Evolutionary conservation across 2,329 filamentous ascomycete genomes (phyloP).

Genomic region (Neonectria neomacrospora): DNA sequence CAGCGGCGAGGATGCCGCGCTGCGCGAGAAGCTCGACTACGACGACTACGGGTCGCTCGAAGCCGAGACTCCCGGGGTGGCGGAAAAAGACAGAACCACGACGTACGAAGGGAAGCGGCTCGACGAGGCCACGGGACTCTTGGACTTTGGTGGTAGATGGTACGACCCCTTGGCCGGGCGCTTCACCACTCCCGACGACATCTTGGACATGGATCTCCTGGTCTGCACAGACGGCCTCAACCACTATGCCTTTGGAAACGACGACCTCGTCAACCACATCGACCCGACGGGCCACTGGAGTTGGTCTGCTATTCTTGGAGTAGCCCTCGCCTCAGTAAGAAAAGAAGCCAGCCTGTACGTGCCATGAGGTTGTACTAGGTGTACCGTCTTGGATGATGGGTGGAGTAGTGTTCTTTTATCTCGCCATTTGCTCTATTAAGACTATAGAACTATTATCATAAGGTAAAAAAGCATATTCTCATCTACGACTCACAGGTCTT

Average conservation of each 20-base stretch:
- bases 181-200: slow-evolving; percentile 22
- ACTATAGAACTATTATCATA: no score
- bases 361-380: no score
- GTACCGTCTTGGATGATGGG: no score
- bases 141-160: slow-evolving; percentile 16
- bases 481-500: no score
- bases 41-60: slow-evolving; percentile 8
- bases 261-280: slow-evolving; percentile 24
- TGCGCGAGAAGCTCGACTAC: slow-evolving; percentile 6
- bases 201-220: slow-evolving; percentile 11
- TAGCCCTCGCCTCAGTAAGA: no score
- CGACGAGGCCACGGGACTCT: slow-evolving; percentile 2
- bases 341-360: no score
- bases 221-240: slow-evolving; percentile 18
- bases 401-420: no score
- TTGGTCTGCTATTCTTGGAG: slow-evolving; percentile 7
- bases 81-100: not conserved
- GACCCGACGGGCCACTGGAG: slow-evolving; percentile 22
- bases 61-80: not conserved
- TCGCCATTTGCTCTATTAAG: no score
- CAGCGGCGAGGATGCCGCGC: not conserved
- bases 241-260: slow-evolving; percentile 19
- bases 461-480: no score
- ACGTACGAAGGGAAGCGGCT: slow-evolving; percentile 12
- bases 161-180: slow-evolving; percentile 20